Percentiles rank a stretch among this genome's conserved stretches.
phyloP scores from a whole-genome alignment of 306 rosid species.

The Alnus rubra region DNA sequence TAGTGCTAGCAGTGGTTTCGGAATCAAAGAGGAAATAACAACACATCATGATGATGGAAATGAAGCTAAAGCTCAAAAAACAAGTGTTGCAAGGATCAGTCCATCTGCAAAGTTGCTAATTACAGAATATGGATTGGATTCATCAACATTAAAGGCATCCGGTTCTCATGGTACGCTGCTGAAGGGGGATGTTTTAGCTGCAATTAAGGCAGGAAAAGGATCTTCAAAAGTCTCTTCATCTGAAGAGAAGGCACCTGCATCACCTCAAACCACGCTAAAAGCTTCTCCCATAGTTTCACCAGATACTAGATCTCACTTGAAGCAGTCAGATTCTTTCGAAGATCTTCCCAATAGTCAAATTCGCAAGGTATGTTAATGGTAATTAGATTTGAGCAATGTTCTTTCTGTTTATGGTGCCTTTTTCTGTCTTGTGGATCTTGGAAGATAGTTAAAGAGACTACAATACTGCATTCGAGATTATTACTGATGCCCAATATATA shows the following conservation, averaged over 20 bases:
- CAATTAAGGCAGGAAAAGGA: constrained; percentile 72
- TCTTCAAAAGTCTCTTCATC: constrained; percentile 54
- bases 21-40: constrained; percentile 58
- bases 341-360: constrained; percentile 91
- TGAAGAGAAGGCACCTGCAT: constrained; percentile 49
- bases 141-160: constrained; percentile 69
- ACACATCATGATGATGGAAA: constrained; percentile 39
- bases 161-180: constrained; percentile 81
- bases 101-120: constrained; percentile 92
- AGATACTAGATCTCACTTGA: constrained; percentile 44
- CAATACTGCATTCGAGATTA: neutral
- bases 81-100: constrained; percentile 60
- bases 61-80: constrained; percentile 43
- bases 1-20: constrained; percentile 45
- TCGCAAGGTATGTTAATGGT: constrained; percentile 66
- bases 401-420: neutral
- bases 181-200: constrained; percentile 91
- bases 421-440: neutral
- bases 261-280: constrained; percentile 47
- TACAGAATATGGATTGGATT: constrained; percentile 78
- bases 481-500: neutral
- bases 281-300: constrained; percentile 38
- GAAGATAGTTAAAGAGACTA: neutral
- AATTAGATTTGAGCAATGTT: constrained; percentile 13
- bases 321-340: constrained; percentile 70